These are phyloP conservation scores for Dioscorea alata DNA, from an alignment of 106 monocot species.

Conservation along the genomic window DNA sequence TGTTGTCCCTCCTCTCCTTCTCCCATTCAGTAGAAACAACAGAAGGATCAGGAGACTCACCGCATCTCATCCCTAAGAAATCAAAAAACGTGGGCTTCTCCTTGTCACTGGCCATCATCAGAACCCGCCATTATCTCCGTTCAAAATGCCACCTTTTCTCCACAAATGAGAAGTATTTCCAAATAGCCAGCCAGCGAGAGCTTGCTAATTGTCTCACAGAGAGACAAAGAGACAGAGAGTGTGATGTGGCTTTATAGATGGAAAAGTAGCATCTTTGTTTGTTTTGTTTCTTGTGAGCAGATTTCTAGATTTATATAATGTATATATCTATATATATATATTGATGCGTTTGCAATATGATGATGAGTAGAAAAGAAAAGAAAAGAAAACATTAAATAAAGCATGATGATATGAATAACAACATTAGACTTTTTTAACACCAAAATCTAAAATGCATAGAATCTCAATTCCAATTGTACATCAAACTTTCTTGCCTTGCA, in stretches of 20 bases:
- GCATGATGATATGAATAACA: no score
- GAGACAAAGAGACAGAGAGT: background rate
- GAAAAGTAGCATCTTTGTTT: background rate
- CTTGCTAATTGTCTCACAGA: background rate
- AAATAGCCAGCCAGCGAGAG: no score
- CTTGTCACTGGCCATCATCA: conserved; percentile 25
- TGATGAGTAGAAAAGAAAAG: no score
- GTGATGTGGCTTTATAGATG: background rate
- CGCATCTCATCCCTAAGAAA: conserved; percentile 22
- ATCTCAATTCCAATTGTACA: no score
- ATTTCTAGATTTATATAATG: background rate
- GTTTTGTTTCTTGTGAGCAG: background rate
- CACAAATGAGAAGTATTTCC: conserved; percentile 3
- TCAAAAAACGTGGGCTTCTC: conserved; percentile 23
- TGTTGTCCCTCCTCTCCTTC: background rate
- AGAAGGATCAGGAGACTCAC: background rate
- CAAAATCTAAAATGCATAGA: no score
- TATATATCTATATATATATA: no score
- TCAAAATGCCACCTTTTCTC: background rate
- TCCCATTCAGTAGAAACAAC: background rate
- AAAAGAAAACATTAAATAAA: no score
- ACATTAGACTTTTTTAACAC: no score
- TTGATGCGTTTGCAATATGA: no score
- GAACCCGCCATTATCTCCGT: conserved; percentile 19
- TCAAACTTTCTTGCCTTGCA: no score